Evolutionary conservation across 2,329 filamentous ascomycete species (phyloP), one percentile per base, ranked within the genome.

Genomic region (Fusarium incarnatum): DNA sequence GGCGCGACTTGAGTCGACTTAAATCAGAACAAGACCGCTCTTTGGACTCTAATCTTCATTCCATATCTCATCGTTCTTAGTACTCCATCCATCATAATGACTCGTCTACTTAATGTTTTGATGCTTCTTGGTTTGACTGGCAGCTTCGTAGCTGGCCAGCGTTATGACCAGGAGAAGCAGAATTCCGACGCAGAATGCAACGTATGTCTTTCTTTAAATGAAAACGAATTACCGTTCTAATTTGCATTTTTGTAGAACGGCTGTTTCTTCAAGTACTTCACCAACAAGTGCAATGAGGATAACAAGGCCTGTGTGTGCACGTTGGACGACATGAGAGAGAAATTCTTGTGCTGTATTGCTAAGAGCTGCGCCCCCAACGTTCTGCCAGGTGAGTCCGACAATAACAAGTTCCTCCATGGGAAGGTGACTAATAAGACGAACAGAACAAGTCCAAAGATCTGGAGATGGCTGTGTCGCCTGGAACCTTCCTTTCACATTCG

Each of bases 181-280:
- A 28, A 64, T 15, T 44, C 44, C 1, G 60, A 64, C 18, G 59
- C 59, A 4, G 25, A 28, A 1, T 64, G 60, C 18, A 15, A 49
- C 3, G 60, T 64, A 5, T 27, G 49, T 45, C 8, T 2, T 5
- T 5, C 1, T 1, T 1, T 2, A 4, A 8, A 2, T 22, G 4
- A 22, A 8, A 3, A 5, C 13, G 0, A 0, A 2, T 5, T 3
- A 18, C 3, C 0, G 4, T 2, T 15, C 22, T 61, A 6, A 54
- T 10, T 13, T 2, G 8, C 0, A 2, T 32, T 12, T 4, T 1
- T 25, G 3, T 15, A 64, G 60, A 64, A 63, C 8, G 16, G 27
- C 12, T 64, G 60, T 6, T 64, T 48, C 34, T 63, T 49, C 8
- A 47, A 64, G 1, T 64, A 40, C 18, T 64, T 64, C 3, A 63